Base-by-base conservation (phyloP, 2,329 filamentous ascomycete genomes). In the Onygena corvina region DNA sequence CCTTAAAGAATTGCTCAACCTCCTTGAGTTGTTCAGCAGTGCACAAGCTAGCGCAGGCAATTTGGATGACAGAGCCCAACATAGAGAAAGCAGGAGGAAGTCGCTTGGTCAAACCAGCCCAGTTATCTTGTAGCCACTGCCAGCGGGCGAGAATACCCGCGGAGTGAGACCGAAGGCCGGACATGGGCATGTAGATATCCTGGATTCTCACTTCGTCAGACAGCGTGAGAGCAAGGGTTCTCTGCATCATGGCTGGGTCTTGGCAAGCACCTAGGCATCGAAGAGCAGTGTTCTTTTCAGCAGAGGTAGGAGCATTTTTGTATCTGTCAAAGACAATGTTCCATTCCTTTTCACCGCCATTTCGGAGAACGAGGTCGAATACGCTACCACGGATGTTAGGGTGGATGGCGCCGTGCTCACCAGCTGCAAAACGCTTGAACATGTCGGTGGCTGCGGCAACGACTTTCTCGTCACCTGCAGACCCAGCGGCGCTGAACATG, bases 261-360 rank as follows among this genome's bases (percentile, higher is more conserved):
- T 82, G 82, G 42, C 86, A 81, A 46, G 87, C 80, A 46, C 90
- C 90, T 18, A 96, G 76, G 27, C 77, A 79, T 59, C 89, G 86
- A 52, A 96, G 77, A 1, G 88, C 88, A 9, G 86, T 90, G 68
- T 94, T 95, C 63, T 89, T 86, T 71, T 95, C 88, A 60, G 94
- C 88, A 57, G 80, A 82, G 57, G 83, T 90, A 51, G 75, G 79
- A 1, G 84, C 86, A 9, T 75, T 78, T 58, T 79, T 80, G 71
- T 86, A 92, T 58, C 86, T 80, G 57, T 87, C 74, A 49, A 90
- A 70, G 16, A 94, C 71, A 34, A 78, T 74, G 46, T 94, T 77
- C 67, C 92, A 95, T 74, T 94, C 87, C 65, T 85, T 83, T 61
- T 83, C 81, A 53, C 86, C 88, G 49, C 90, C 90, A 61, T 90